A percentile compares a stretch with the other conserved stretches of the same genome.
phyloP scores from a whole-genome alignment of 192 early-diverging fungal genomes.

The Coemansia sp. region DNA sequence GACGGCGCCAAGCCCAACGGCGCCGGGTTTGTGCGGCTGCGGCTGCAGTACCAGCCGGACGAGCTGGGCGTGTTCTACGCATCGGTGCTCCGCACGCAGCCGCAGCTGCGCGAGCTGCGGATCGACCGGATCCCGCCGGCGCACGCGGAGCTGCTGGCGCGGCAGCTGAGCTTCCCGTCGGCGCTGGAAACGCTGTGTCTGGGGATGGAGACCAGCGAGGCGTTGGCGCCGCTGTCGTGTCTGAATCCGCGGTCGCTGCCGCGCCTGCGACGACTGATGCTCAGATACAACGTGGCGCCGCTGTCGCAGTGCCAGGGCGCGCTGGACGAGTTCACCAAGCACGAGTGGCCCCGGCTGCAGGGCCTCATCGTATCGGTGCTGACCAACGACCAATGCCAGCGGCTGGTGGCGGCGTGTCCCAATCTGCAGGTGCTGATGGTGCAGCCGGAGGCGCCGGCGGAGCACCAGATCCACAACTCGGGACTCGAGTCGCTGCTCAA shows the following conservation, averaged over 20 bases:
- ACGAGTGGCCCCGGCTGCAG: conserved; percentile 51
- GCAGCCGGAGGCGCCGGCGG: conserved; percentile 51
- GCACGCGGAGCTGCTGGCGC: conserved; percentile 43
- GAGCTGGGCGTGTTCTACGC: conserved; percentile 56
- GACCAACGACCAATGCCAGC: conserved; percentile 48
- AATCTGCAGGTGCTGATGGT: conserved; percentile 52
- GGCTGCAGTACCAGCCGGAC: conserved; percentile 56
- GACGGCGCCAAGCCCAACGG: background rate
- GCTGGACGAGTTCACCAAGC: conserved; percentile 45
- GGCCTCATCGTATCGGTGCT: conserved; percentile 49
- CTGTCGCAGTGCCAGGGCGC: conserved; percentile 42
- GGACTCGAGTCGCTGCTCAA: conserved; percentile 47
- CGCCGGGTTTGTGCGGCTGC: conserved; percentile 36
- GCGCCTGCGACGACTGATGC: conserved; percentile 46
- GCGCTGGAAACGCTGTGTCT: conserved; percentile 51
- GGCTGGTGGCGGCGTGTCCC: conserved; percentile 34
- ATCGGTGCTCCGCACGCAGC: conserved; percentile 49
- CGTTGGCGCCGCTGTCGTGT: conserved; percentile 42
- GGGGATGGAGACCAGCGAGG: conserved; percentile 49
- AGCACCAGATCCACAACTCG: conserved; percentile 55
- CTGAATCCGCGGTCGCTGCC: conserved; percentile 50
- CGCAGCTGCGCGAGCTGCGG: conserved; percentile 46
- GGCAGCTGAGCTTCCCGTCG: conserved; percentile 52
- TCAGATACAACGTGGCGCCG: conserved; percentile 50
- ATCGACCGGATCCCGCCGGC: conserved; percentile 47